Percentiles rank a stretch among this genome's conserved stretches.
Conservation (phyloP, 2,329 filamentous ascomycete genomes). For the Neopestalotiopsis sp. region DNA sequence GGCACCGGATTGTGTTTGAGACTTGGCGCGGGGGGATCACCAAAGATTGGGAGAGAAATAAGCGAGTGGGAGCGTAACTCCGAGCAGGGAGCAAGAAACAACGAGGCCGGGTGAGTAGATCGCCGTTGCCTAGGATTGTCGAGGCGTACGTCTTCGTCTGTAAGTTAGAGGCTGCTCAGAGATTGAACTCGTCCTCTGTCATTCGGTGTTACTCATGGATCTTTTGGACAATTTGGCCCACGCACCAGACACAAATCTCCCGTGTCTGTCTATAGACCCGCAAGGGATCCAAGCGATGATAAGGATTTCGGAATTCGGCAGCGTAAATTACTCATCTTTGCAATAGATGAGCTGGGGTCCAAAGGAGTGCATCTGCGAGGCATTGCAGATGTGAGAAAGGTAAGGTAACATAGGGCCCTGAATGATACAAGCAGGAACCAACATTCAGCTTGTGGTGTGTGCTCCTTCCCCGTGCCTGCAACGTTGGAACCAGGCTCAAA, state of each 20-base stretch:
- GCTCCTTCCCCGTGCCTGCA: no score
- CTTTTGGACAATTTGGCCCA: background rate
- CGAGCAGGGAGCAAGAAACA: background rate
- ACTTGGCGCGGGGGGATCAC: slow-evolving; percentile 8
- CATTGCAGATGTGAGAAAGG: background rate
- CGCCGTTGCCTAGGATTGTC: background rate
- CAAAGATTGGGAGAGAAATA: background rate
- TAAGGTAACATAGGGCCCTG: background rate
- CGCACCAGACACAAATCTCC: slow-evolving; percentile 3
- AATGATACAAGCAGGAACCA: background rate
- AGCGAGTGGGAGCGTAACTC: background rate
- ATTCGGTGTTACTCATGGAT: no score
- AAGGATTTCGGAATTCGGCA: slow-evolving; percentile 7
- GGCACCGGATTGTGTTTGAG: slow-evolving; percentile 11
- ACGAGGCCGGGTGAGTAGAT: background rate
- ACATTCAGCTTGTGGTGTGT: background rate
- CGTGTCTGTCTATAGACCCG: background rate
- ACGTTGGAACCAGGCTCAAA: background rate
- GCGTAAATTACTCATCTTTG: background rate
- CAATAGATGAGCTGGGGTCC: background rate
- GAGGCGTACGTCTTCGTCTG: background rate
- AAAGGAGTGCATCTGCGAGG: background rate
- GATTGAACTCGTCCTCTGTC: background rate
- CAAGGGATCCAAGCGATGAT: background rate
- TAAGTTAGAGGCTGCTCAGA: background rate